Evolutionary conservation across 805 yeast genomes (phyloP).

Genomic region (Starmerella stellata): DNA sequence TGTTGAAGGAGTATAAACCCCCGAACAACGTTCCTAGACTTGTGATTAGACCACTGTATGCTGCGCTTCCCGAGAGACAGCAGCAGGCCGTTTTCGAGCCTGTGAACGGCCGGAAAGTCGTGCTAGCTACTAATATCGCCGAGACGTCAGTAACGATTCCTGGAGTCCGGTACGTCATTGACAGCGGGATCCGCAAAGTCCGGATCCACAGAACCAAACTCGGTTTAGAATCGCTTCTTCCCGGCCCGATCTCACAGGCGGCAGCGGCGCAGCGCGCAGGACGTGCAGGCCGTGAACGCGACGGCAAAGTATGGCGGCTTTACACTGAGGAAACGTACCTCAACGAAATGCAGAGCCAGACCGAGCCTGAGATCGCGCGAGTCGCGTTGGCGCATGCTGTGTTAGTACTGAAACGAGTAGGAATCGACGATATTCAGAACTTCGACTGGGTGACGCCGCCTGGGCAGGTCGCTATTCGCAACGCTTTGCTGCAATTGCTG

Average conservation of each 20-base stretch:
- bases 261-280: constrained; percentile 92
- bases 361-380: constrained; percentile 84
- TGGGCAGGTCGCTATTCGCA: constrained; percentile 51
- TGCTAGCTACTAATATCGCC: constrained; percentile 87
- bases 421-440: constrained; percentile 61
- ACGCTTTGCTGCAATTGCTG: constrained; percentile 64
- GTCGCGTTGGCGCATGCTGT: constrained; percentile 74
- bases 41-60: constrained; percentile 72
- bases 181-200: constrained; percentile 80
- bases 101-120: constrained; percentile 52
- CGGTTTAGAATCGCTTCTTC: constrained; percentile 79
- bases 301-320: constrained; percentile 75
- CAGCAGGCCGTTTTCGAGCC: constrained; percentile 67
- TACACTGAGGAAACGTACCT: constrained; percentile 55
- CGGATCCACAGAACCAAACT: constrained; percentile 88
- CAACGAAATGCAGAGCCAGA: constrained; percentile 44
- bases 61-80: constrained; percentile 72
- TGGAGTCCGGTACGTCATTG: constrained; percentile 84
- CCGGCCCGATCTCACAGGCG: constrained; percentile 84
- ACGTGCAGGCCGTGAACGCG: constrained; percentile 96
- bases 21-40: constrained; percentile 61
- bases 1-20: constrained; percentile 33
- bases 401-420: constrained; percentile 62
- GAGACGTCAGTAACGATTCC: constrained; percentile 94
- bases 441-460: constrained; percentile 95